These are phyloP conservation scores for Yarrowia sp. DNA, from an alignment of 805 yeast genomes.

Conservation along the genomic window DNA sequence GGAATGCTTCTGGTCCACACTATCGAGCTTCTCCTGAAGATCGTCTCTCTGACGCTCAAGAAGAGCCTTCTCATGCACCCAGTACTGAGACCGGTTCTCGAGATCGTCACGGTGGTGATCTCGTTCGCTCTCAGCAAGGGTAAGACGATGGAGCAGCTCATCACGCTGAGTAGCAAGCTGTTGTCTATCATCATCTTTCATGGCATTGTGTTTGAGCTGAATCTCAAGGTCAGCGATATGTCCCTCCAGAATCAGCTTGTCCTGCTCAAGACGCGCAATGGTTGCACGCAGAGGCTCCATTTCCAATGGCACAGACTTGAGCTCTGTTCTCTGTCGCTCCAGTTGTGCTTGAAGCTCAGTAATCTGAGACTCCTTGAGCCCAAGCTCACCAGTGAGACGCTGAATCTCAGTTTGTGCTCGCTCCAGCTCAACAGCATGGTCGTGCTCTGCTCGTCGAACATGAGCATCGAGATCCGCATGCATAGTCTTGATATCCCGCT, in stretches of 20 bases:
- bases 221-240: constrained; percentile 6
- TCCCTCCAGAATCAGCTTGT: constrained; percentile 1
- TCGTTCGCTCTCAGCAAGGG: constrained; percentile 2
- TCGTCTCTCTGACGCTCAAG: constrained; percentile 6
- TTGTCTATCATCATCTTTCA: not conserved
- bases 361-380: not conserved
- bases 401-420: not conserved
- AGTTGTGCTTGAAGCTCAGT: not conserved
- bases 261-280: constrained; percentile 20
- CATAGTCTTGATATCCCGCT: constrained; percentile 9
- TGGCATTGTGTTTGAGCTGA: not conserved
- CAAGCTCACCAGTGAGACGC: not conserved
- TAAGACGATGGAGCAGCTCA: constrained; percentile 6
- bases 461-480: constrained; percentile 18
- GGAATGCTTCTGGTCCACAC: constrained; percentile 4
- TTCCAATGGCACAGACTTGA: constrained; percentile 11
- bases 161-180: constrained; percentile 19
- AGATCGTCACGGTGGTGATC: constrained; percentile 9
- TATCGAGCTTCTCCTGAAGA: not conserved
- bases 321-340: not conserved
- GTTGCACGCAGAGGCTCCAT: constrained; percentile 12
- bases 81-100: constrained; percentile 11
- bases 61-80: constrained; percentile 10
- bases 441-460: not conserved
- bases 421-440: constrained; percentile 16